These are phyloP conservation scores for Trichomonas gallinae DNA, from an alignment of 208 protist species.

Conservation along the genomic window DNA sequence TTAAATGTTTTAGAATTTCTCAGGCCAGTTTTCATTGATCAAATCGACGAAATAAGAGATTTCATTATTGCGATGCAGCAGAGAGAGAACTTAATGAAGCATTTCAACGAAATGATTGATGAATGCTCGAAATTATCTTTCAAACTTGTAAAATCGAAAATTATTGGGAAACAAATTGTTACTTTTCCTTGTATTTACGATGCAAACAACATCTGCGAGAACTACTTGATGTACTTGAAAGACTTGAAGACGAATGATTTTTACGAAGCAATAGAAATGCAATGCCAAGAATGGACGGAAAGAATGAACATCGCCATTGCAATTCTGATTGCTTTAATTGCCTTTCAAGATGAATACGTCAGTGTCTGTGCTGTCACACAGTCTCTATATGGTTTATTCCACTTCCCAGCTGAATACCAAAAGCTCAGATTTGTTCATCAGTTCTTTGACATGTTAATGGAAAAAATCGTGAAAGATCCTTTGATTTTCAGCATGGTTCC, in stretches of 20 bases:
- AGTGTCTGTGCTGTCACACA: neutral
- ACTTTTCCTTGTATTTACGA: neutral
- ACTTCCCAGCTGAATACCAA: neutral
- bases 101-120: neutral
- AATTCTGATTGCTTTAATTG: neutral
- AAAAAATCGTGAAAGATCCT: neutral
- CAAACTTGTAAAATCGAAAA: neutral
- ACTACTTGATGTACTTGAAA: neutral
- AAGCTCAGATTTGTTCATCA: neutral
- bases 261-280: neutral
- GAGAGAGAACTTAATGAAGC: neutral
- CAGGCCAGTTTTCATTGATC: neutral
- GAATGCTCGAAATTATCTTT: neutral
- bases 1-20: neutral
- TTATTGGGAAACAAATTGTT: neutral
- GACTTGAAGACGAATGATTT: neutral
- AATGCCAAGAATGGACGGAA: neutral
- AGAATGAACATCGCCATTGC: neutral
- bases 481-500: neutral
- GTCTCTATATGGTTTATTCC: neutral
- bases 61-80: neutral
- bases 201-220: neutral
- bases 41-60: neutral
- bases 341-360: neutral
- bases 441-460: neutral